Evolutionary conservation across 2,329 filamentous ascomycete genomes (phyloP).

Genomic region (Hypoxylon sp.): DNA sequence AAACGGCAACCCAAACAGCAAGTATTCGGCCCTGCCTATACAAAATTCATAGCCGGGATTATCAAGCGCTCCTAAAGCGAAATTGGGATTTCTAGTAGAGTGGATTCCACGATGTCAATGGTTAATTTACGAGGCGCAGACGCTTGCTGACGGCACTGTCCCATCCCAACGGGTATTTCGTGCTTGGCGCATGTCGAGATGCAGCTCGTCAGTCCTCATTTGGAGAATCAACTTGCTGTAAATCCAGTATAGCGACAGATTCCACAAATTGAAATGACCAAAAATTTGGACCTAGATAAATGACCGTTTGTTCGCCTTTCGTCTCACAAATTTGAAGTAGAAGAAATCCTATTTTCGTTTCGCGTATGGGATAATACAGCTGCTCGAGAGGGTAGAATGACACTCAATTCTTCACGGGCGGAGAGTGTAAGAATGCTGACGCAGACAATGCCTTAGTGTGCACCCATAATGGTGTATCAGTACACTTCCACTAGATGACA

Average conservation of each 20-base stretch:
- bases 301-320: slow-evolving; percentile 8
- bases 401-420: slow-evolving; percentile 10
- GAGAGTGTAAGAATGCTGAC: slow-evolving; percentile 27
- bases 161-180: slow-evolving; percentile 38
- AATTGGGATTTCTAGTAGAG: slow-evolving; percentile 32
- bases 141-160: slow-evolving; percentile 47
- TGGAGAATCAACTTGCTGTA: slow-evolving; percentile 21
- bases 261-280: slow-evolving; percentile 12
- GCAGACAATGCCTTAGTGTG: slow-evolving; percentile 1
- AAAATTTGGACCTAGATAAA: slow-evolving; percentile 12
- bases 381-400: not conserved
- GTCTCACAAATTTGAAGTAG: not conserved
- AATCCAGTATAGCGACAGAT: slow-evolving; percentile 22
- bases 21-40: slow-evolving; percentile 19
- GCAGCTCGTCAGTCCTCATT: slow-evolving; percentile 24
- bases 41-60: slow-evolving; percentile 22
- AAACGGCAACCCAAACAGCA: slow-evolving; percentile 21
- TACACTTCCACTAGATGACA: not conserved
- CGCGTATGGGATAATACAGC: not conserved
- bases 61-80: slow-evolving; percentile 27
- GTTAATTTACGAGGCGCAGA: slow-evolving; percentile 49
- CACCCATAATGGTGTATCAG: not conserved
- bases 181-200: slow-evolving; percentile 33
- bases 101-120: slow-evolving; percentile 41
- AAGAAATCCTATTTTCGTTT: not conserved